Evolutionary conservation across 495 filamentous ascomycete genomes (phyloP), one percentile per base, ranked within the genome.

Genomic region (Mycothermus thermophilus): DNA sequence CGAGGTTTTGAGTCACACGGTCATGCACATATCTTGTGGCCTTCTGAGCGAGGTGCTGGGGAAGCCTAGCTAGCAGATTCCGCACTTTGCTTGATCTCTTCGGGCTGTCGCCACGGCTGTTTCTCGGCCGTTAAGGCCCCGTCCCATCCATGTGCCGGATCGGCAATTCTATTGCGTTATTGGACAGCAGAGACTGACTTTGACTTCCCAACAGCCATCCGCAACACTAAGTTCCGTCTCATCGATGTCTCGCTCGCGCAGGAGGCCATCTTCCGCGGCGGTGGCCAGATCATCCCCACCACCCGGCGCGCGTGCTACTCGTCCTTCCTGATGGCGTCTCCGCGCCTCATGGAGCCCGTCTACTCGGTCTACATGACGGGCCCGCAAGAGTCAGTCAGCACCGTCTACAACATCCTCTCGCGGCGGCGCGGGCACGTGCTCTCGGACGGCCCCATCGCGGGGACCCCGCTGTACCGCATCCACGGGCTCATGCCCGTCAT

Each of bases 281-380:
- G 86, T 30, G 90, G 92, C 18, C 90, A 97, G 54, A 93, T 97
- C 52, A 97, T 97, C 50, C 90, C 90, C 32, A 95, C 90, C 0
- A 70, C 86, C 28, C 78, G 90, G 19, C 76, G 92, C 19, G 83
- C 88, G 13, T 82, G 88, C 52, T 97, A 97, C 55, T 82, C 75
- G 1, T 88, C 83, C 11, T 97, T 97, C 67, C 63, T 97, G 12
- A 95, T 95, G 83, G 90, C 90, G 19, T 88, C 83, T 14, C 90
- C 90, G 11, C 75, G 90, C 20, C 70, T 97, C 20, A 94, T 97
- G 81, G 90, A 97, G 50, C 90, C 90, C 1, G 69, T 96, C 18
- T 97, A 95, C 60, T 72, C 79, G 16, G 83, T 83, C 53, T 80
- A 76, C 18, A 93, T 95, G 80, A 86, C 82, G 9, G 86, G 87